Base-by-base conservation (phyloP, 2,329 filamentous ascomycete genomes). In the Fusarium caatingaense region DNA sequence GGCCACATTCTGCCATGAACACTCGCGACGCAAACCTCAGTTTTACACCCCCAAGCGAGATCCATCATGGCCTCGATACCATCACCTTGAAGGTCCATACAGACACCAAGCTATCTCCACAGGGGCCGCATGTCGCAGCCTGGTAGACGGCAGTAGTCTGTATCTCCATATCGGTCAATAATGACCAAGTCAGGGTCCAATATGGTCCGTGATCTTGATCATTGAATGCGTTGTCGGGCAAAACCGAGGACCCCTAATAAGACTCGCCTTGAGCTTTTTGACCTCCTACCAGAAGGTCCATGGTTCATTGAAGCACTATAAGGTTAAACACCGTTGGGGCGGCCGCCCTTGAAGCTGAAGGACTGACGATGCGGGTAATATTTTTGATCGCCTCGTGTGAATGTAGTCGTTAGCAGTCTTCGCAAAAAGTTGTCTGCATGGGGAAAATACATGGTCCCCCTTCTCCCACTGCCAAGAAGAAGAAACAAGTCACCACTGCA, bases 401-500 rank as follows among this genome's bases (percentile, higher is more conserved):
- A 27, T 20, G 30, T 27, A 41, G n/a, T 12, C 54, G 34, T 25
- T 44, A 34, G n/a, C 28, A 40, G 56, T 63, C 66, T 42, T 21
- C 16, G 30, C 21, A 56, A 56, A 64, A n/a, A n/a, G n/a, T n/a
- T n/a, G n/a, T n/a, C n/a, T n/a, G n/a, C n/a, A n/a, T n/a, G n/a
- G n/a, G n/a, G n/a, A n/a, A n/a, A n/a, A n/a, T n/a, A n/a, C n/a
- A n/a, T n/a, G n/a, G n/a, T n/a, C n/a, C n/a, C n/a, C n/a, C n/a
- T n/a, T n/a, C n/a, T n/a, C n/a, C n/a, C n/a, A n/a, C n/a, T n/a
- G n/a, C n/a, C n/a, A 51, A 53, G 45, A 55, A 37, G 49, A 66
- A 74, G 64, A 71, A 71, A 62, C 57, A 73, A 72, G 50, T 32
- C 28, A 46, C 48, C 21, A 48, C 40, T 16, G 23, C 40, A 71